Conservation (phyloP, 2,329 filamentous ascomycete genomes). For the Dothistroma septosporum region DNA sequence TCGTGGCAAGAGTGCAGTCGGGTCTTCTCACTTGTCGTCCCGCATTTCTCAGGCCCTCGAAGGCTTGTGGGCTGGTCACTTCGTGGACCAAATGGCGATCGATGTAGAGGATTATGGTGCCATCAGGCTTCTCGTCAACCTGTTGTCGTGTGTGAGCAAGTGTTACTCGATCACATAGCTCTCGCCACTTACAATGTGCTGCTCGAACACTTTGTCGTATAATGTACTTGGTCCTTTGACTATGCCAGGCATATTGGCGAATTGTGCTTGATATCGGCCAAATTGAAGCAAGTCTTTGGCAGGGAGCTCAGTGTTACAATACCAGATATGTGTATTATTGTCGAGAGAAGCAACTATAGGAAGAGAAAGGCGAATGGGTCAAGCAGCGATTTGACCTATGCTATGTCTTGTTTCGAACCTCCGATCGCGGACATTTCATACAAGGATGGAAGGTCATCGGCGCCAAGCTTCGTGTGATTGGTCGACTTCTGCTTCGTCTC, state of each 20-base stretch:
- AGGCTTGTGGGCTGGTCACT: constrained; percentile 98
- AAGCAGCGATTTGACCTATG: too few relatives aligned
- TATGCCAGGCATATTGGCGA: constrained; percentile 29
- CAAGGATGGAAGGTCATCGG: too few relatives aligned
- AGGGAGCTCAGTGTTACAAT: too few relatives aligned
- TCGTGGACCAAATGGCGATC: constrained; percentile 96
- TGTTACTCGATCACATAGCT: not conserved
- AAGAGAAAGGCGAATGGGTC: too few relatives aligned
- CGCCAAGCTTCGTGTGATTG: too few relatives aligned
- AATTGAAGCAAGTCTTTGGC: too few relatives aligned
- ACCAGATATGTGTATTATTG: too few relatives aligned
- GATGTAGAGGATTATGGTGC: constrained; percentile 89
- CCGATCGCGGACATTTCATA: too few relatives aligned
- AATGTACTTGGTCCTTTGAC: constrained; percentile 31
- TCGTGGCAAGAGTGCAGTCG: constrained; percentile 94
- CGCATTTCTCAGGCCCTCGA: constrained; percentile 90
- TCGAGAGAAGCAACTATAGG: too few relatives aligned
- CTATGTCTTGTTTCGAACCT: too few relatives aligned
- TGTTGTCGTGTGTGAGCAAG: constrained; percentile 10
- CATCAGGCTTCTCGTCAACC: constrained; percentile 87
- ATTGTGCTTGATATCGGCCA: not conserved
- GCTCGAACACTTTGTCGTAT: constrained; percentile 96
- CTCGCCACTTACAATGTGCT: constrained; percentile 62
- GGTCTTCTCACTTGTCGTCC: constrained; percentile 82
- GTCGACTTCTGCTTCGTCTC: too few relatives aligned